Conservation (phyloP, 2,329 filamentous ascomycete genomes). For the Trichoderma harzianum region DNA sequence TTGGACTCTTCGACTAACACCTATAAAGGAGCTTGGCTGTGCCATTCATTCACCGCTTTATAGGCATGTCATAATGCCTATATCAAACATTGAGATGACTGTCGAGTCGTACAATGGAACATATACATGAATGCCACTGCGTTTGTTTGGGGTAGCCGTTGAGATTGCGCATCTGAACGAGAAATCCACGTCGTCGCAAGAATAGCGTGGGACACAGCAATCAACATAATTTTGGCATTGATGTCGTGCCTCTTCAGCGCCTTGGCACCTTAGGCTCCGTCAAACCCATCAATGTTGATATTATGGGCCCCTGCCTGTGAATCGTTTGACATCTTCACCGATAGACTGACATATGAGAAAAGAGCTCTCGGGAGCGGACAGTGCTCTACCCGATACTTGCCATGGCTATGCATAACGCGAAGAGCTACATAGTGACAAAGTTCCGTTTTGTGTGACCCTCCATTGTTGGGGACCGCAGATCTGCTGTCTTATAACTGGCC, state of each 20-base stretch:
- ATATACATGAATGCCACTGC: not conserved
- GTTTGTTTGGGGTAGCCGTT: not conserved
- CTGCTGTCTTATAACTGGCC: not conserved
- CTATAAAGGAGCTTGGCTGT: not conserved
- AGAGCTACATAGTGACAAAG: not conserved
- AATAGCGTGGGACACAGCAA: not conserved
- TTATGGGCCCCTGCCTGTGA: not conserved
- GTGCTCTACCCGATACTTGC: conserved; percentile 11
- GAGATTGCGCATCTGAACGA: not conserved
- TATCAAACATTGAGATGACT: not conserved
- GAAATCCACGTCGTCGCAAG: not conserved
- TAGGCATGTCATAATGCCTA: not conserved
- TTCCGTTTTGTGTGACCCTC: conserved; percentile 10
- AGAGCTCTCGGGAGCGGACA: not conserved
- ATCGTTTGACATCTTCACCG: not conserved
- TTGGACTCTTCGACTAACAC: not conserved
- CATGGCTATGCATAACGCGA: not conserved
- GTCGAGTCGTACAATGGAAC: not conserved
- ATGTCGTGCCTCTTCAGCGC: not conserved
- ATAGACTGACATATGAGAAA: not conserved
- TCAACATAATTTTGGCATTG: not conserved
- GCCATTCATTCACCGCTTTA: not conserved
- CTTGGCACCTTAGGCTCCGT: not conserved
- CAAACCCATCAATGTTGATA: not conserved
- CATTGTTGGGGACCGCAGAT: not conserved